These are phyloP conservation scores for Neurospora terricola DNA, from an alignment of 495 filamentous ascomycete species.

Conservation along the genomic window DNA sequence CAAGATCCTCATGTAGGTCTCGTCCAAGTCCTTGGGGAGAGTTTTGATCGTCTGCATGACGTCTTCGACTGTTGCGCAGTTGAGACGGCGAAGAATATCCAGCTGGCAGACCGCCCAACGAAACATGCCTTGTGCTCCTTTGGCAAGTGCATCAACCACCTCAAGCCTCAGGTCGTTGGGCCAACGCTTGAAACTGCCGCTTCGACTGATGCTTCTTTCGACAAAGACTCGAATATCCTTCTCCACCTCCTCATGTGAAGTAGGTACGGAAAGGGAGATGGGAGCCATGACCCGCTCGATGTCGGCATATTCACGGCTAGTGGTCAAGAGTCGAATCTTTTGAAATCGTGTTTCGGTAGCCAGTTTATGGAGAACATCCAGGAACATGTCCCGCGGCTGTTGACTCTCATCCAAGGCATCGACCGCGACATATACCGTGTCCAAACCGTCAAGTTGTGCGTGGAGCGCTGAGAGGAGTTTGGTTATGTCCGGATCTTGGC, in stretches of 20 bases:
- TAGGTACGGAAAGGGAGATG: slow-evolving; percentile 17
- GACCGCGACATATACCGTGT: slow-evolving; percentile 17
- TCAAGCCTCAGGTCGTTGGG: slow-evolving; percentile 9
- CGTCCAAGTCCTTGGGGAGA: slow-evolving; percentile 29
- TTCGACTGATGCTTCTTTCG: slow-evolving; percentile 7
- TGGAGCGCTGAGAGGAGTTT: slow-evolving; percentile 6
- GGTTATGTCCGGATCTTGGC: background rate
- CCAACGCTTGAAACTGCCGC: slow-evolving; percentile 16
- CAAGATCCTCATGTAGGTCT: slow-evolving; percentile 32
- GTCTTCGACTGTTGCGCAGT: background rate
- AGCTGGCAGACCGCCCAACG: slow-evolving; percentile 38
- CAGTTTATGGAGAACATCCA: slow-evolving; percentile 13
- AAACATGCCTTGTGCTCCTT: slow-evolving; percentile 35
- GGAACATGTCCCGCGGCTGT: no score
- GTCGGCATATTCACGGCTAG: slow-evolving; percentile 32
- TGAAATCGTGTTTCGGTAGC: slow-evolving; percentile 19
- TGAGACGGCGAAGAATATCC: slow-evolving; percentile 23
- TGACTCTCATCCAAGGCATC: slow-evolving; percentile 32
- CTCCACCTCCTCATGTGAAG: slow-evolving; percentile 25
- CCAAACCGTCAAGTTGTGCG: background rate
- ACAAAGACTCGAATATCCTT: slow-evolving; percentile 27
- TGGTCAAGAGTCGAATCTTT: slow-evolving; percentile 29
- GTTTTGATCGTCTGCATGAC: slow-evolving; percentile 18
- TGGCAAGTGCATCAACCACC: slow-evolving; percentile 18
- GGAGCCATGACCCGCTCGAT: slow-evolving; percentile 16